A percentile compares a stretch with the other conserved stretches of the same genome.
Evolutionary conservation across 129 eudicot species (phyloP).

Genomic region (Lactuca sativa): DNA sequence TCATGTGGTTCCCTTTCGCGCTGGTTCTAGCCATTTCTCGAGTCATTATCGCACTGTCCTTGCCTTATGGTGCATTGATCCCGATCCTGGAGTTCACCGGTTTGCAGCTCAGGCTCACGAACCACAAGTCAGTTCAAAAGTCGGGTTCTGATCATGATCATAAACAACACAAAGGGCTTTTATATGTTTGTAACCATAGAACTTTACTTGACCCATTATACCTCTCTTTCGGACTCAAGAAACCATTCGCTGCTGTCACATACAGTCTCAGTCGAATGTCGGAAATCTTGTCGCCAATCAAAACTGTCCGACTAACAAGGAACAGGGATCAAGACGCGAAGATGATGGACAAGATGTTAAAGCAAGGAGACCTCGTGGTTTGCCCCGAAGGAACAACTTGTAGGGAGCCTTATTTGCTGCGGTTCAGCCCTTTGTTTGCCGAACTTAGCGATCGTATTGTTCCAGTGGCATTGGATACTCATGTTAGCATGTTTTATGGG

Average conservation of each 20-base stretch:
- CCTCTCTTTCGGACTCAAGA: constrained; percentile 43
- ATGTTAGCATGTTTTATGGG: constrained; percentile 70
- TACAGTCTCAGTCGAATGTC: constrained; percentile 64
- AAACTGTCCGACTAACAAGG: constrained; percentile 57
- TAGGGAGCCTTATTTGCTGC: constrained; percentile 67
- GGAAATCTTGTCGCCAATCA: constrained; percentile 62
- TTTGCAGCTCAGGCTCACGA: constrained; percentile 32
- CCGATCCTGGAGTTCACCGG: constrained; percentile 50
- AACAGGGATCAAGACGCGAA: constrained; percentile 45
- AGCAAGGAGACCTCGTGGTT: constrained; percentile 59
- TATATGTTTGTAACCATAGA: constrained; percentile 75
- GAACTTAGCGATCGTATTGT: constrained; percentile 57
- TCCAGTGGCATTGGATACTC: constrained; percentile 64
- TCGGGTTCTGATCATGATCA: neutral
- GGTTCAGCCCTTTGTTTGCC: constrained; percentile 70
- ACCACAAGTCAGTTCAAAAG: constrained; percentile 2
- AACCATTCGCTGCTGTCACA: constrained; percentile 53
- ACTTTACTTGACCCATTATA: constrained; percentile 64
- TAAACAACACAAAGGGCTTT: constrained; percentile 39
- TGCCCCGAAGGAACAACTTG: constrained; percentile 94
- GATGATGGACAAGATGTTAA: constrained; percentile 51
- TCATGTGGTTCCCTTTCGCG: constrained; percentile 73
- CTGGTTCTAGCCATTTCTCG: constrained; percentile 41
- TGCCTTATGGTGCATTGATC: constrained; percentile 28
- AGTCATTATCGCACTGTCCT: constrained; percentile 27